Conservation (phyloP, 306 rosid species). For the Lablab purpureus region DNA sequence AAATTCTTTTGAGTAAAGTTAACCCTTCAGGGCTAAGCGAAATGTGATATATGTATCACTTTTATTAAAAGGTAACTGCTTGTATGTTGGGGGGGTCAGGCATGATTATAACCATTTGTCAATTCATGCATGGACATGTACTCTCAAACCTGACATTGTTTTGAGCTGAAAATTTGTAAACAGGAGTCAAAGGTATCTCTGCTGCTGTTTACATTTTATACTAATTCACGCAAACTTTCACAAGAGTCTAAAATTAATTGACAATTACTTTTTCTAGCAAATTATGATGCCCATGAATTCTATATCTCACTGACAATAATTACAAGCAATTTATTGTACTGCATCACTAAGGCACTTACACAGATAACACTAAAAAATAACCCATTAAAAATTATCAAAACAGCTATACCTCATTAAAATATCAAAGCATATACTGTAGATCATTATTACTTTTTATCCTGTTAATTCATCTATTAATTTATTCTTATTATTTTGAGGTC, state of each 20-base stretch:
- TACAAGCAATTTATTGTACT: not conserved
- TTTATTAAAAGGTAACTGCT: conserved; percentile 27
- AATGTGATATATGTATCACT: conserved; percentile 6
- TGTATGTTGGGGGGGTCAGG: conserved; percentile 42
- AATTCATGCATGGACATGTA: conserved; percentile 57
- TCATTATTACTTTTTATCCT: not conserved
- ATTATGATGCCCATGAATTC: conserved; percentile 14
- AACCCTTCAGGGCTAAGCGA: conserved; percentile 35
- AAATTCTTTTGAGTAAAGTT: conserved; percentile 32
- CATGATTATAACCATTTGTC: conserved; percentile 56
- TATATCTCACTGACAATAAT: conserved; percentile 15
- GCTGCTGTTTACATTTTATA: conserved; percentile 35
- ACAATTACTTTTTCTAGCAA: conserved; percentile 37
- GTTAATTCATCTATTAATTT: not conserved
- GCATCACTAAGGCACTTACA: not conserved
- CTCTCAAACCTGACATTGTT: conserved; percentile 55
- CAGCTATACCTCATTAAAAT: not conserved
- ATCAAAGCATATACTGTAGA: not conserved
- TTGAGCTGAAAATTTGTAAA: conserved; percentile 54
- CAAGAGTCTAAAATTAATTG: conserved; percentile 31
- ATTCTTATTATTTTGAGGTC: not conserved
- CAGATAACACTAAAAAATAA: not conserved
- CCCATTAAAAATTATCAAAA: not conserved
- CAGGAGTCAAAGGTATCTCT: conserved; percentile 57
- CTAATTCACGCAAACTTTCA: conserved; percentile 50